Conservation (phyloP, 2,329 filamentous ascomycete genomes). For the Fusarium euwallaceae region DNA sequence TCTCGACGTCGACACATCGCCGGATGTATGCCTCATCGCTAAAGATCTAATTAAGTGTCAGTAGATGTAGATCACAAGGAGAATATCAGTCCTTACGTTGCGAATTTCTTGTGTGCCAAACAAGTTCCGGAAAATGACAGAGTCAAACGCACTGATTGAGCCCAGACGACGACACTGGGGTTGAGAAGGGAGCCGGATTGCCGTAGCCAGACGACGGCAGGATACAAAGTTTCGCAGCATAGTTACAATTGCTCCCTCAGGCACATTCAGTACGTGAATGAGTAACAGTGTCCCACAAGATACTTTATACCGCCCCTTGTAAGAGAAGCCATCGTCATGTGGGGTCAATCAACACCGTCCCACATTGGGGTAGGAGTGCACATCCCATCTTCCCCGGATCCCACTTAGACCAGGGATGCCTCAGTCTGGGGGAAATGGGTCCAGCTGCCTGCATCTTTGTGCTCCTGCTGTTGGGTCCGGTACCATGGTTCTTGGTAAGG, state of each 20-base stretch:
- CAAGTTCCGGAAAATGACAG: slow-evolving; percentile 63
- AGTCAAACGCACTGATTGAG: slow-evolving; percentile 55
- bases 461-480: neutral
- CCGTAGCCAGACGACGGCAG: neutral
- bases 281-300: neutral
- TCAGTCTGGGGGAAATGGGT: neutral
- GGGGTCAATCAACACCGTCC: neutral
- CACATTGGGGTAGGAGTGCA: neutral
- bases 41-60: slow-evolving; percentile 47
- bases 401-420: neutral
- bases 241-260: neutral
- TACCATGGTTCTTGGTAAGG: neutral
- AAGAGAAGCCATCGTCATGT: slow-evolving; percentile 1
- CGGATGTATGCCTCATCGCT: slow-evolving; percentile 63
- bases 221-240: neutral
- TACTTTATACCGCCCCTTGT: neutral
- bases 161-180: neutral
- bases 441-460: neutral
- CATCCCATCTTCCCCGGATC: neutral
- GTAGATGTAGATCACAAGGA: neutral
- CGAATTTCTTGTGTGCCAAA: slow-evolving; percentile 66
- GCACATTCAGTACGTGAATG: neutral
- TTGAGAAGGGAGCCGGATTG: neutral
- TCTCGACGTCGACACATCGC: slow-evolving; percentile 64
- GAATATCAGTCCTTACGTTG: slow-evolving; percentile 47